phyloP scores from a whole-genome alignment of 805 yeast genomes.

The Candida bentonensis region DNA sequence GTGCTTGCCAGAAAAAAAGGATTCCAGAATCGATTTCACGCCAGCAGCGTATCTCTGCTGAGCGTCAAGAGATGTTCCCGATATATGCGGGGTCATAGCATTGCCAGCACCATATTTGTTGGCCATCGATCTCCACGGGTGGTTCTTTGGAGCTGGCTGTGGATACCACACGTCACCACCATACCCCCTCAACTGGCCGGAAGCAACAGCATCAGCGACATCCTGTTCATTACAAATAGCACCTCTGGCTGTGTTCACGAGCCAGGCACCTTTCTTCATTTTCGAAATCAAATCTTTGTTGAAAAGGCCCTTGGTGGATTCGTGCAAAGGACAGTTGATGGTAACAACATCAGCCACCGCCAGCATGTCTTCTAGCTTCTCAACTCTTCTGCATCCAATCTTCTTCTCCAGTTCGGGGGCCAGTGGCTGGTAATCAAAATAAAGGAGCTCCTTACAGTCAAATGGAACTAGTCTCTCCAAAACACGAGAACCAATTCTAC shows the following conservation, averaged over 20 bases:
- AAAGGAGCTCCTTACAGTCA: conserved; percentile 58
- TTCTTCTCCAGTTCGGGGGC: conserved; percentile 43
- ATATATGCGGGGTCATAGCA: conserved; percentile 74
- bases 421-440: conserved; percentile 61
- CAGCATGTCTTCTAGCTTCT: conserved; percentile 48
- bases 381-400: conserved; percentile 48
- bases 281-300: conserved; percentile 47
- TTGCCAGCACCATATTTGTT: conserved; percentile 62
- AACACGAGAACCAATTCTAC: conserved; percentile 67
- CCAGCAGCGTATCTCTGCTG: conserved; percentile 64
- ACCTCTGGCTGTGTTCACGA: conserved; percentile 72
- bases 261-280: conserved; percentile 60
- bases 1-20: conserved; percentile 44
- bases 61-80: conserved; percentile 72
- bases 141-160: conserved; percentile 70
- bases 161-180: conserved; percentile 81
- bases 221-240: conserved; percentile 63
- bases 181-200: conserved; percentile 62
- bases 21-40: conserved; percentile 46
- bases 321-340: conserved; percentile 65
- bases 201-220: conserved; percentile 56
- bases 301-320: conserved; percentile 50
- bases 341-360: conserved; percentile 59
- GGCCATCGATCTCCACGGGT: conserved; percentile 62
- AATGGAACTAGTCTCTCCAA: conserved; percentile 59